Evolutionary conservation across 1,284 basidiomycete species (phyloP), one percentile per base, ranked within the genome.

Genomic region (Cryptococcus sp.): DNA sequence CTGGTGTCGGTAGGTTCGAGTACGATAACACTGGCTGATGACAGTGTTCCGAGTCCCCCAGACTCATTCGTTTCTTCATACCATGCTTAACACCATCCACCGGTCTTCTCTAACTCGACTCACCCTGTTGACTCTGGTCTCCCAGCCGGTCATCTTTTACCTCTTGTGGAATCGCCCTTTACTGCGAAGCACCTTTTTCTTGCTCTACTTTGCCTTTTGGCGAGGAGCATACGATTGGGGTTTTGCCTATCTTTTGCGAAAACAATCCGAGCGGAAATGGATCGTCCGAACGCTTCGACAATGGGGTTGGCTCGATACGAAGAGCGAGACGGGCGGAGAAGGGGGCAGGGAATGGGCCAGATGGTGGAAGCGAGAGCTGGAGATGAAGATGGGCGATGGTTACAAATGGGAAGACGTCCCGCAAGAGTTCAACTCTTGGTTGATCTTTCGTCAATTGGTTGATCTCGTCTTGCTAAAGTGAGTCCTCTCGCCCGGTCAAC

Each of bases 401-500:
- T 97, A 97, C 72, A 84, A 85, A 11, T 95, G 94, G 68, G 87
- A 94, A 62, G 85, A 88, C 55, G 66, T 72, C 2, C 73, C 73
- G 0, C 58, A 59, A 16, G 73, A 75, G 54, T 75, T 72, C 55
- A 75, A 74, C 56, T 64, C 72, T 41, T 75, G 73, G 73, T 63
- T 75, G 56, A 71, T 75, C 54, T 75, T 75, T 54, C 63, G 73
- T 26, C 73, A 61, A 84, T 77, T 85, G 18, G 94, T 98, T 26
- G 94, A 98, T 69, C 83, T 97, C 36, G 97, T 98, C 62, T 79
- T 98, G 32, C 80, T 97, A 60, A 98, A 98, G 87, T 91, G 56
- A 52, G 82, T 52, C 51, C 14, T 6, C 12, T 16, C 28, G 18
- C 23, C 11, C 5, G 9, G 10, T 2, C 10, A 23, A 28, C n/a